A percentile compares a stretch with the other conserved stretches of the same genome.
phyloP scores from a whole-genome alignment of 2,329 filamentous ascomycete species.

The Ophiostoma novo-ulmi region DNA sequence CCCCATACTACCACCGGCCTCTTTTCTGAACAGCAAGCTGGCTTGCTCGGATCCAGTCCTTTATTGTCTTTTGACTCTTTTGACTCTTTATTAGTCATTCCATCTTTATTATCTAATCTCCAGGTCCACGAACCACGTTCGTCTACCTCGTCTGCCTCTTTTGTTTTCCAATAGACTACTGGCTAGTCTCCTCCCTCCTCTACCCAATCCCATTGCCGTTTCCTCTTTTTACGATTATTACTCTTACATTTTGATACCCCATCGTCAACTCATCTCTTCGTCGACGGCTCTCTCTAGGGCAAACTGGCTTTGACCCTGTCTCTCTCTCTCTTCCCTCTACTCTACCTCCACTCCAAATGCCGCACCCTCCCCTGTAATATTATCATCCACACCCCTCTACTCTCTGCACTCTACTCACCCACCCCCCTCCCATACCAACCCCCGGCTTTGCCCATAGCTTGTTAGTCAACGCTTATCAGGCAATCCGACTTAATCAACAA shows the following conservation, averaged over 20 bases:
- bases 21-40: conserved; percentile 51
- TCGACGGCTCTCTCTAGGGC: conserved; percentile 20
- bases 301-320: conserved; percentile 26
- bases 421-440: conserved; percentile 27
- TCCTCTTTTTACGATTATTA: background rate
- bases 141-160: background rate
- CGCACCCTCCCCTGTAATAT: conserved; percentile 7
- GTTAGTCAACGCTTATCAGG: conserved; percentile 27
- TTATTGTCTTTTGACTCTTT: conserved; percentile 32
- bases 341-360: conserved; percentile 17
- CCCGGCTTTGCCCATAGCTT: conserved; percentile 27
- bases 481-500: conserved; percentile 15
- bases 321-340: background rate
- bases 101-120: conserved; percentile 26
- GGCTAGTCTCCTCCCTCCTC: conserved; percentile 23
- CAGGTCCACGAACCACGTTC: conserved; percentile 22
- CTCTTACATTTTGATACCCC: conserved; percentile 19
- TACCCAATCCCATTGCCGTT: background rate
- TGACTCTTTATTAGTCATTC: conserved; percentile 24
- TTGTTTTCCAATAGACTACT: conserved; percentile 20
- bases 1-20: background rate
- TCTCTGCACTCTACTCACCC: conserved; percentile 23
- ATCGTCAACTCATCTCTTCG: conserved; percentile 16
- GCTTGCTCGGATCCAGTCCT: conserved; percentile 54
- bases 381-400: conserved; percentile 22